Evolutionary conservation across 257 asterid species (phyloP).

Genomic region (Hygrophila difformis): DNA sequence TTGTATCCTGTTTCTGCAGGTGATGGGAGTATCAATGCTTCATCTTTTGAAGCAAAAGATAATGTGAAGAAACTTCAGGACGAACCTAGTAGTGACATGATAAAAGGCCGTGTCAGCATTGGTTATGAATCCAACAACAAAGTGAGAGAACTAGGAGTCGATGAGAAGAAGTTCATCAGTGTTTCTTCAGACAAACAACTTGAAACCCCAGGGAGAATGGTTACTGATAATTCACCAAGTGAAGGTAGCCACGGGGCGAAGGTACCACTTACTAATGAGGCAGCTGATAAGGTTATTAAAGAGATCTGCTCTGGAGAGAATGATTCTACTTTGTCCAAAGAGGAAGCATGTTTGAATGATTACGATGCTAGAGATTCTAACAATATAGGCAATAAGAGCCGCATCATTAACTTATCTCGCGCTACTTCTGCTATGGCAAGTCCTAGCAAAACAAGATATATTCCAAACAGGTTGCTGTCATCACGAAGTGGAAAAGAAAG

Average conservation of each 20-base stretch:
- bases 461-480: slow-evolving; percentile 38
- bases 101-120: slow-evolving; percentile 20
- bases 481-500: slow-evolving; percentile 63
- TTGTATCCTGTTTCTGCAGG: slow-evolving; percentile 20
- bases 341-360: slow-evolving; percentile 32
- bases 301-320: no score
- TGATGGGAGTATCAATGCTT: slow-evolving; percentile 14
- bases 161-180: slow-evolving; percentile 26
- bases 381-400: slow-evolving; percentile 47
- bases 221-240: slow-evolving; percentile 23
- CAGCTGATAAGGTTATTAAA: no score
- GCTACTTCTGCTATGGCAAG: slow-evolving; percentile 39
- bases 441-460: slow-evolving; percentile 38
- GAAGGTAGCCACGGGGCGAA: slow-evolving; percentile 24
- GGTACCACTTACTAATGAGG: not conserved
- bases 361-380: slow-evolving; percentile 38
- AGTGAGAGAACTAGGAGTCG: slow-evolving; percentile 22
- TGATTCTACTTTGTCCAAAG: slow-evolving; percentile 23
- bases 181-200: slow-evolving; percentile 21
- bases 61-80: slow-evolving; percentile 21
- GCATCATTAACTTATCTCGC: slow-evolving; percentile 73
- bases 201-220: slow-evolving; percentile 22
- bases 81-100: slow-evolving; percentile 26
- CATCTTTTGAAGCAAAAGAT: slow-evolving; percentile 17
- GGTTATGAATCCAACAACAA: slow-evolving; percentile 10